A percentile compares a stretch with the other conserved stretches of the same genome.
Evolutionary conservation across 2,329 filamentous ascomycete species (phyloP).

Genomic region (Neofusicoccum kwambonambiense): DNA sequence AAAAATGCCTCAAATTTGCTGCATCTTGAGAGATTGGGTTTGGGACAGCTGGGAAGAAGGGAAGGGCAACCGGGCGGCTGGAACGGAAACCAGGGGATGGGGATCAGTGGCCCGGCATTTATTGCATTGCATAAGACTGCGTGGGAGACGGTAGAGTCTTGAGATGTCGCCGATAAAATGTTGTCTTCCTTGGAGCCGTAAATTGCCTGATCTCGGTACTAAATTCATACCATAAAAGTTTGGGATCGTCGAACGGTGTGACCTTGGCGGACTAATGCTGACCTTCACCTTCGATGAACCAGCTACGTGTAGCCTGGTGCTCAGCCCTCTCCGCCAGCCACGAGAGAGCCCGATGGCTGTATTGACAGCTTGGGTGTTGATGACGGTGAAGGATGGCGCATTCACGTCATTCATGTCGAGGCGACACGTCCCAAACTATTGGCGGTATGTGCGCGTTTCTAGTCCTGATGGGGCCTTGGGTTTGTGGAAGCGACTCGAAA

Average conservation of each 20-base stretch:
- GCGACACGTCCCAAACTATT: background rate
- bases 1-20: constrained; percentile 9
- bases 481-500: background rate
- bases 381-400: background rate
- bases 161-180: background rate
- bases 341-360: background rate
- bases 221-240: background rate
- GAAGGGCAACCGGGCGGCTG: background rate
- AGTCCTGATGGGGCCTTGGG: background rate
- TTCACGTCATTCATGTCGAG: background rate
- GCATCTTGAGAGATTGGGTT: background rate
- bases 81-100: background rate
- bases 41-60: background rate
- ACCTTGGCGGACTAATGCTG: background rate
- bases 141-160: background rate
- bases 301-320: background rate
- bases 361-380: background rate
- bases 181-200: background rate
- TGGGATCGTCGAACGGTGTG: background rate
- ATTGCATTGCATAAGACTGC: background rate
- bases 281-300: background rate
- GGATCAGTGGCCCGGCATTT: background rate
- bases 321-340: background rate
- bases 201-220: background rate
- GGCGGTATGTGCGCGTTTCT: background rate